Evolutionary conservation across 2,329 filamentous ascomycete genomes (phyloP).

Genomic region (Penicillium sumatraense): DNA sequence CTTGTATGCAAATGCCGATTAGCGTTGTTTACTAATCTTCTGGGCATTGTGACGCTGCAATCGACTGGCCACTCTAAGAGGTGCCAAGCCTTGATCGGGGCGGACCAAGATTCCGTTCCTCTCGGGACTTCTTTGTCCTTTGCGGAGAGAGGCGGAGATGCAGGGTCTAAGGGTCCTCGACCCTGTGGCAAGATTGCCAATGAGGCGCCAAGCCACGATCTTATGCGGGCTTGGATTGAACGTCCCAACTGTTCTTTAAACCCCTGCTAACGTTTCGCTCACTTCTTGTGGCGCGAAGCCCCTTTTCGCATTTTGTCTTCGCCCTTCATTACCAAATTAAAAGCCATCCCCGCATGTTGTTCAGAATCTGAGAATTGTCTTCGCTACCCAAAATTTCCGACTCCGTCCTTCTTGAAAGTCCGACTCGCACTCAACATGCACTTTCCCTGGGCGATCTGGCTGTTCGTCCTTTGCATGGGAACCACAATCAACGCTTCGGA

Average conservation of each 20-base stretch:
- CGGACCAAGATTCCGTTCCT: not conserved
- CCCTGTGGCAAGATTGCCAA: conserved; percentile 1
- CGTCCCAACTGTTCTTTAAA: not conserved
- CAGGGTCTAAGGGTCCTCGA: not conserved
- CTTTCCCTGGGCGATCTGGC: not conserved
- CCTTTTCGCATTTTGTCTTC: not conserved
- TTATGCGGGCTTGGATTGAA: not conserved
- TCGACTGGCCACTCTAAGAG: not conserved
- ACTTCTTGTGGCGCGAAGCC: not conserved
- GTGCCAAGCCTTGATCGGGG: not conserved
- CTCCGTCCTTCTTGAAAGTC: not conserved
- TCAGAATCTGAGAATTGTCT: not conserved
- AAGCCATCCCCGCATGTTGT: not conserved
- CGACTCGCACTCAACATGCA: not conserved
- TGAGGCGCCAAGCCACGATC: not conserved
- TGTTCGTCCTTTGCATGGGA: not conserved
- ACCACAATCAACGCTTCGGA: conserved; percentile 5
- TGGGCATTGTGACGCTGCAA: not conserved
- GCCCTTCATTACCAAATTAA: not conserved
- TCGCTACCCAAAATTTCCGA: not conserved
- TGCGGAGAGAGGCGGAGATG: not conserved
- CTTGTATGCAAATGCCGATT: not conserved
- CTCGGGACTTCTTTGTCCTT: not conserved
- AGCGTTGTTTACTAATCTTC: not conserved
- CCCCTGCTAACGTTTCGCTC: not conserved